Percentiles rank a stretch among this genome's conserved stretches.
Conservation (phyloP, 2,329 filamentous ascomycete species). For the Trichoderma afroharzianum region DNA sequence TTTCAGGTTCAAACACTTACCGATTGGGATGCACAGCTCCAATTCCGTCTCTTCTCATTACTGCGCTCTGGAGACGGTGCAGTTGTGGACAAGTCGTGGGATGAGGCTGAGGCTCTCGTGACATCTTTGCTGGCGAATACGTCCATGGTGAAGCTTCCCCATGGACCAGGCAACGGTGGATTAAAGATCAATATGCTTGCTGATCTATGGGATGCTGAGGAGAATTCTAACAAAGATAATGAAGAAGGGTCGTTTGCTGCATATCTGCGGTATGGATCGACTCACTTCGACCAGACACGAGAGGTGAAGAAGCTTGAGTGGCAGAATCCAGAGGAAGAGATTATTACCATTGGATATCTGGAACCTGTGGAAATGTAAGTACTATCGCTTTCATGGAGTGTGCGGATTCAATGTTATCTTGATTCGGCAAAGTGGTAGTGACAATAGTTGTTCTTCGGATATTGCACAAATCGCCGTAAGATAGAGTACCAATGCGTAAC, state of each 20-base stretch:
- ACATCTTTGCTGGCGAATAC: conserved; percentile 32
- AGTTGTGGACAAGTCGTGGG: conserved; percentile 17
- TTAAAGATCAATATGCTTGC: conserved; percentile 25
- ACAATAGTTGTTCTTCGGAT: background rate
- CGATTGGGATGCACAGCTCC: conserved; percentile 14
- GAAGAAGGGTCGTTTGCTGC: conserved; percentile 34
- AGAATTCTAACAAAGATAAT: conserved; percentile 31
- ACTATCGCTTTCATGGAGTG: background rate
- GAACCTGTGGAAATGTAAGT: background rate
- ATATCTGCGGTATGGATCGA: conserved; percentile 33
- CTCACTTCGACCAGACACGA: conserved; percentile 34
- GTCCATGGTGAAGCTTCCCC: conserved; percentile 35
- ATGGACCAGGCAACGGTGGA: conserved; percentile 26
- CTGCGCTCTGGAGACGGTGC: conserved; percentile 24
- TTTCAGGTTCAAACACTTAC: conserved; percentile 6
- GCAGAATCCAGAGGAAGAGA: background rate
- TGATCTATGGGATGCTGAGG: conserved; percentile 29
- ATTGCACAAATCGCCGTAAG: background rate
- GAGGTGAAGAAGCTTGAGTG: conserved; percentile 17
- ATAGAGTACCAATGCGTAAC: no score
- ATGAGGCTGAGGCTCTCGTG: conserved; percentile 25
- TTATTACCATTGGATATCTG: background rate
- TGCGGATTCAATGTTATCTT: background rate
- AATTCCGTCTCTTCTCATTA: conserved; percentile 24
- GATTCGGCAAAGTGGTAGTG: background rate